A percentile compares a stretch with the other conserved stretches of the same genome.
These are phyloP conservation scores for Apophysomyces variabilis DNA, from an alignment of 371 early-diverging fungal genomes.

Conservation along the genomic window DNA sequence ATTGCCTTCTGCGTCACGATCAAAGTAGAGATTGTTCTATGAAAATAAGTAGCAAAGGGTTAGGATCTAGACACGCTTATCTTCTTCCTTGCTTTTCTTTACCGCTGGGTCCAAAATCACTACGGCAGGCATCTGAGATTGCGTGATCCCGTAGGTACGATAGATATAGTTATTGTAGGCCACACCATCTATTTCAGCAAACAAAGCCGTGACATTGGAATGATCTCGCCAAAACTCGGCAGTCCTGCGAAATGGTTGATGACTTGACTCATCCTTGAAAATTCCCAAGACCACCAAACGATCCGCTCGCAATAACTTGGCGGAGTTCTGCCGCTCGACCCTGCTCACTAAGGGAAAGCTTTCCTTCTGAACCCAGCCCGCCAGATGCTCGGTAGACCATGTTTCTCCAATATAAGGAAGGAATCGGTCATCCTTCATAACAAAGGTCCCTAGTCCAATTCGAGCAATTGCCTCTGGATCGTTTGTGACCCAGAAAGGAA, in stretches of 20 bases:
- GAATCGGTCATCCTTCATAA: conserved; percentile 27
- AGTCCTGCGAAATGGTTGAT: conserved; percentile 7
- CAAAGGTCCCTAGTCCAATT: conserved; percentile 4
- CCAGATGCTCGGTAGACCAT: background rate
- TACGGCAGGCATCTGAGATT: conserved; percentile 53
- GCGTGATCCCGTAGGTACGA: conserved; percentile 60
- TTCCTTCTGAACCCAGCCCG: conserved; percentile 7
- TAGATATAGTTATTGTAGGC: conserved; percentile 59
- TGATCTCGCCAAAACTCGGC: conserved; percentile 20
- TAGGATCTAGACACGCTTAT: too few species aligned
- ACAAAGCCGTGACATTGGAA: conserved; percentile 32
- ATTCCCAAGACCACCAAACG: background rate
- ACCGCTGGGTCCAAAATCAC: conserved; percentile 63
- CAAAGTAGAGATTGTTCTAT: conserved; percentile 14
- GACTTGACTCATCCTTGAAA: conserved; percentile 12
- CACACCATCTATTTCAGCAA: conserved; percentile 69
- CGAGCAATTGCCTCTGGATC: conserved; percentile 18
- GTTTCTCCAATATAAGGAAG: background rate
- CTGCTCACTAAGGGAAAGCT: background rate
- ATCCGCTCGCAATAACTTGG: background rate
- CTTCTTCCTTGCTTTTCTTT: conserved; percentile 18
- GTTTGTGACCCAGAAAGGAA: conserved; percentile 31
- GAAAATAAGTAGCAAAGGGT: background rate
- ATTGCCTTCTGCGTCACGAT: conserved; percentile 11
- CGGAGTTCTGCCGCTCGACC: background rate